Conservation (phyloP, 768 basidiomycete genomes). For the Xanthoconium purpureum region DNA sequence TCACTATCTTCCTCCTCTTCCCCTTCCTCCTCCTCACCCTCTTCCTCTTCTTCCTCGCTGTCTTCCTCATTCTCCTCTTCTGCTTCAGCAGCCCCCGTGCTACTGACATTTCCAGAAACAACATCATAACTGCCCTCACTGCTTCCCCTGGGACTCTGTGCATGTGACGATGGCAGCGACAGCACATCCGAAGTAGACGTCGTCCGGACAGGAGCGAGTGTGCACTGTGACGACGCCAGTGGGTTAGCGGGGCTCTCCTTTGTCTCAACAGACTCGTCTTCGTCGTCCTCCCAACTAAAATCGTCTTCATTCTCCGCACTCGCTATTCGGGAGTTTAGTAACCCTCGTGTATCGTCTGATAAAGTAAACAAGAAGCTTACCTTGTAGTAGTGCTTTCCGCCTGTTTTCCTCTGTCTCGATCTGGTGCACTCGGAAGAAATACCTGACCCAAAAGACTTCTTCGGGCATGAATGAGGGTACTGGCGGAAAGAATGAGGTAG, state of each 20-base stretch:
- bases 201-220: constrained; percentile 23
- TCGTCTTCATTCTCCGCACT: constrained; percentile 74
- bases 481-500: constrained; percentile 30
- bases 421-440: constrained; percentile 85
- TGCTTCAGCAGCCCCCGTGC: constrained; percentile 32
- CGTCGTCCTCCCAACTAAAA: constrained; percentile 90
- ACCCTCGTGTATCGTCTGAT: neutral
- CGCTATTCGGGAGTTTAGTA: constrained; percentile 35
- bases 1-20: constrained; percentile 39
- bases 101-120: constrained; percentile 52
- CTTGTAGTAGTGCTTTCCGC: constrained; percentile 72
- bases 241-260: constrained; percentile 7
- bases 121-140: constrained; percentile 71
- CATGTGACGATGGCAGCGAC: constrained; percentile 32
- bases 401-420: constrained; percentile 76
- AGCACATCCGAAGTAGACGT: constrained; percentile 17
- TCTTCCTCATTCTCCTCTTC: constrained; percentile 39
- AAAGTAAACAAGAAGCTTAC: constrained; percentile 36
- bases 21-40: neutral
- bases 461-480: constrained; percentile 65
- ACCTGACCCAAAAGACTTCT: constrained; percentile 80
- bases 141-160: constrained; percentile 48
- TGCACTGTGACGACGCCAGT: constrained; percentile 23
- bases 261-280: constrained; percentile 55
- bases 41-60: constrained; percentile 26